Evolutionary conservation across 179 eudicot genomes (phyloP), one percentile per base, ranked within the genome.

Genomic region (Heliamphora pulchella): DNA sequence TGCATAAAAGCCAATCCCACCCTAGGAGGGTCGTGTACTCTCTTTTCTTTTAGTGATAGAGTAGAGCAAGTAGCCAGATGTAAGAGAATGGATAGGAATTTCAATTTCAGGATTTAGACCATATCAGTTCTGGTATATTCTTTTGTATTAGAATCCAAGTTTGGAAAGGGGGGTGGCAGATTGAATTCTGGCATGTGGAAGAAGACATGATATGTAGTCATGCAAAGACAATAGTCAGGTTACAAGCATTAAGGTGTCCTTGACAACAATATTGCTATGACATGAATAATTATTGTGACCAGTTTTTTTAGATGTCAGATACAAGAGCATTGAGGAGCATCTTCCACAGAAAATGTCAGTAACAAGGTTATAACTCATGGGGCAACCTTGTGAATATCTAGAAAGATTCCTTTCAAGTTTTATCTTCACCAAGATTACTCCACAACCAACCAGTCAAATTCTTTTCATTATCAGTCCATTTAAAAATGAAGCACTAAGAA

Each of bases 401-500:
- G 18, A 9, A 54, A 1, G 59, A 3, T 41, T 74, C 43, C 39
- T 74, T 53, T 74, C 44, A 2, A 55, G 59, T 54, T 53, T 72
- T 54, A 54, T 53, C 39, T 10, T 8, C n/a, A 20, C n/a, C 47
- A 54, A 53, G 44, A 20, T 11, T 74, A 31, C 63, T 41, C 50
- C 17, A 74, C 2, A 14, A 39, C 63, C 48, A 78, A 22, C 41
- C 39, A n/a, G 41, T 75, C 8, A 55, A 17, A 4, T 20, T 43
- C 5, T n/a, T 20, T n/a, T 66, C 59, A 67, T 61, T 7, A 31
- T 59, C 18, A 0, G 4, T 74, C 51, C 47, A 57, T 57, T 79
- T 50, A 10, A 5, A 3, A 9, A 22, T n/a, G 57, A 75, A 69
- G 67, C 54, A 47, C 64, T 72, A 80, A 57, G 14, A 77, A 84